Conservation (phyloP, 116 monocot genomes). For the Dioscorea cayenensis region DNA sequence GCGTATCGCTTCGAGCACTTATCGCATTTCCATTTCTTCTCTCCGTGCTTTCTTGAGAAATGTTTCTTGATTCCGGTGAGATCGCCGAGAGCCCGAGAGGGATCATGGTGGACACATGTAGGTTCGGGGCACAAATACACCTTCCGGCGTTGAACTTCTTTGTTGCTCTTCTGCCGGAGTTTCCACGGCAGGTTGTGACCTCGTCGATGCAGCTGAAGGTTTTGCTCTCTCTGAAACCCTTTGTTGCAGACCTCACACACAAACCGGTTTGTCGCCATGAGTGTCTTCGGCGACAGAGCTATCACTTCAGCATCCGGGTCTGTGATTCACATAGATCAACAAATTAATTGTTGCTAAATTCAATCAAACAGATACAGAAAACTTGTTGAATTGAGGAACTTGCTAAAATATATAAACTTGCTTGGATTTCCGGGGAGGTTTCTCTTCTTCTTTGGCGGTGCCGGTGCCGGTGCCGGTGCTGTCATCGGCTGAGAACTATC, state of each 20-base stretch:
- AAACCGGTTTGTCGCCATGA: conserved; percentile 92
- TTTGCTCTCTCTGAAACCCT: conserved; percentile 90
- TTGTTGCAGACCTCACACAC: conserved; percentile 93
- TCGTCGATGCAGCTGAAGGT: conserved; percentile 86
- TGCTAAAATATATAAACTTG: conserved; percentile 45
- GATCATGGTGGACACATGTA: conserved; percentile 91
- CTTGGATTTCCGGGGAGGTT: conserved; percentile 92
- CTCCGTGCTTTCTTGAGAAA: conserved; percentile 90
- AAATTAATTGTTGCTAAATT: neutral
- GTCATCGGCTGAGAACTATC: conserved; percentile 14
- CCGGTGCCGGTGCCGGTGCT: conserved; percentile 6
- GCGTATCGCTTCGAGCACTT: conserved; percentile 95
- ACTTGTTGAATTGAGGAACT: neutral
- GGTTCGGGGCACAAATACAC: conserved; percentile 95
- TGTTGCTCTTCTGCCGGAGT: conserved; percentile 69
- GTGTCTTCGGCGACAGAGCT: conserved; percentile 79
- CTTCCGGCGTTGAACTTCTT: conserved; percentile 36
- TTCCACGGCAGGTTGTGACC: conserved; percentile 98
- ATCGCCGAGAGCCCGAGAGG: conserved; percentile 85
- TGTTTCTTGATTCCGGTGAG: conserved; percentile 98
- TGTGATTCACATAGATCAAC: conserved; percentile 6
- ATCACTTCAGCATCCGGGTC: conserved; percentile 93
- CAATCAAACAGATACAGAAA: neutral
- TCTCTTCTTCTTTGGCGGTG: conserved; percentile 59
- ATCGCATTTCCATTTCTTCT: conserved; percentile 99